Evolutionary conservation across 352 stramenopile genomes (phyloP).

Genomic region (Phytophthora agathidicida): DNA sequence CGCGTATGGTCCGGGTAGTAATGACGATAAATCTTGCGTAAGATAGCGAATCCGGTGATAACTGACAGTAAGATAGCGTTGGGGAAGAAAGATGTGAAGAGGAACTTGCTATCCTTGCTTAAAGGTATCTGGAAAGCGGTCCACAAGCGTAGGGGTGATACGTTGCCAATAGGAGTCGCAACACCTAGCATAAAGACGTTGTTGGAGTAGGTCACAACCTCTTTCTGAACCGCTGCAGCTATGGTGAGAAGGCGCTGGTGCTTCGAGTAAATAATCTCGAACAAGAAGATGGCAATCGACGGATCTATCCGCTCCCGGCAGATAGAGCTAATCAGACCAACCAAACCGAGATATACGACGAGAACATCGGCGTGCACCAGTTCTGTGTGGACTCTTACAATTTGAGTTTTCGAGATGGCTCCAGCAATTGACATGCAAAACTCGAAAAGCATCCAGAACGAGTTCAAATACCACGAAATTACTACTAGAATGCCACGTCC

Average conservation of each 20-base stretch:
- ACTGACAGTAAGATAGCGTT: conserved; percentile 24
- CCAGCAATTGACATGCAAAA: conserved; percentile 29
- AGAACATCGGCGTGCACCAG: conserved; percentile 43
- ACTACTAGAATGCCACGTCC: conserved; percentile 30
- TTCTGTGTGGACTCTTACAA: conserved; percentile 29
- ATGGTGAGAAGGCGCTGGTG: not conserved
- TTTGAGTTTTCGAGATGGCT: conserved; percentile 19
- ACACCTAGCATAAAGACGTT: conserved; percentile 25
- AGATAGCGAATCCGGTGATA: conserved; percentile 22
- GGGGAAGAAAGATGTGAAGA: conserved; percentile 24
- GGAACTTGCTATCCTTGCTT: conserved; percentile 15
- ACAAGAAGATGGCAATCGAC: conserved; percentile 25
- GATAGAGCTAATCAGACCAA: conserved; percentile 23
- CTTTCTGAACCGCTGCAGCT: conserved; percentile 8
- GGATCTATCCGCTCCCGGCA: conserved; percentile 36
- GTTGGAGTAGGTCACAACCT: conserved; percentile 22
- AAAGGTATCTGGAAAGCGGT: conserved; percentile 24
- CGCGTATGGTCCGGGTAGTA: conserved; percentile 25
- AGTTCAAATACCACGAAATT: conserved; percentile 38
- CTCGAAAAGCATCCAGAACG: conserved; percentile 44
- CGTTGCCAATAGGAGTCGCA: conserved; percentile 1
- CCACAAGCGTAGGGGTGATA: conserved; percentile 32
- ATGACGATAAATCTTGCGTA: conserved; percentile 31
- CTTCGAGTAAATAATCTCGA: conserved; percentile 30
- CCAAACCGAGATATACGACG: conserved; percentile 30